These are phyloP conservation scores for Ustilago tritici DNA, from an alignment of 1,284 basidiomycete species.

Conservation along the genomic window DNA sequence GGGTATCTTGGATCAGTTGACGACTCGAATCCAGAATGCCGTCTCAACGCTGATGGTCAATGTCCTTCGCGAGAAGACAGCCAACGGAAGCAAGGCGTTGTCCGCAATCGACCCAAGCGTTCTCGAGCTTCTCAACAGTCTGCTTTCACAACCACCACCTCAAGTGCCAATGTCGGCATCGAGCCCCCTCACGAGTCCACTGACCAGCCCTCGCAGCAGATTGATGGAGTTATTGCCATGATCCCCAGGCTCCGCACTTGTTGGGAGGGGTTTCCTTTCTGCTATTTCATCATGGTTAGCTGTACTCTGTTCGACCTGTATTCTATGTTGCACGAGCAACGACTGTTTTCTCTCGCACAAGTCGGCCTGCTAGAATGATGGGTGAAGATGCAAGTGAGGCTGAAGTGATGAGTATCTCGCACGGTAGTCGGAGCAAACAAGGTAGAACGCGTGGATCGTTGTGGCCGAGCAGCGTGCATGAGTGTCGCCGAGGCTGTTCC, in stretches of 20 bases:
- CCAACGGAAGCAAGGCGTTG: conserved; percentile 18
- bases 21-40: conserved; percentile 63
- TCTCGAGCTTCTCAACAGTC: conserved; percentile 32
- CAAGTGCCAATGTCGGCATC: conserved; percentile 3
- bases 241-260: neutral
- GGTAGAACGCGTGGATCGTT: neutral
- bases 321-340: conserved; percentile 7
- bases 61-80: conserved; percentile 34
- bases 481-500: neutral
- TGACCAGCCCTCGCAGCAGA: conserved; percentile 13
- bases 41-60: conserved; percentile 49
- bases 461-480: neutral
- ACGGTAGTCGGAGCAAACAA: neutral
- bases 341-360: neutral
- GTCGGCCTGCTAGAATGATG: neutral
- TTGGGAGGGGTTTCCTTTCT: neutral
- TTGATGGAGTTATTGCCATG: conserved; percentile 34
- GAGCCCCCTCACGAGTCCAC: conserved; percentile 32
- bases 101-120: conserved; percentile 21
- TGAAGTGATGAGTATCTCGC: neutral
- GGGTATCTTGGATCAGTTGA: conserved; percentile 62
- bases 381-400: neutral
- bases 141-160: conserved; percentile 26
- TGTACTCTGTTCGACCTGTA: conserved; percentile 1
- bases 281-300: neutral